Base-by-base conservation (phyloP, 2,329 filamentous ascomycete species). In the Cladosporium phlei region DNA sequence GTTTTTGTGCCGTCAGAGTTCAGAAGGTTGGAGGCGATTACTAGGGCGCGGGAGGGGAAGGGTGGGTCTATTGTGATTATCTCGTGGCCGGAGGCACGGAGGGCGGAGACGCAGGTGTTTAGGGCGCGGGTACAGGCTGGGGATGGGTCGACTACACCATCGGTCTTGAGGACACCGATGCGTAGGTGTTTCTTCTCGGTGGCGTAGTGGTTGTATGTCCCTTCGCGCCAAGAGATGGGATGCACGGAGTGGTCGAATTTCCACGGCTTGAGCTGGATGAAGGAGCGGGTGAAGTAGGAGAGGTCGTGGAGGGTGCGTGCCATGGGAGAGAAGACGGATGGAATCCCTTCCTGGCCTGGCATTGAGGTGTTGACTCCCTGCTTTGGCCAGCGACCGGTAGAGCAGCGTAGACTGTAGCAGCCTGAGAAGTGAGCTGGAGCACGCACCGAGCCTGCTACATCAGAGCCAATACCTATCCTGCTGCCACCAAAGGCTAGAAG, bases 261-360 rank as follows among this genome's bases (percentile, higher is more conserved):
- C 90, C 90, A 96, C 0, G 89, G 88, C 66, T 86, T 73, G 82
- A 93, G 91, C 40, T 79, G 70, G 46, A 96, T 78, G 46, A 96
- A 71, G 6, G 81, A 78, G 43, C 82, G 80, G 3, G 87, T 86
- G 65, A 96, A 96, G 69, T 95, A 95, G 1, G 77, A 77, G 51
- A 96, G 70, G 61, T 96, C 90, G 52, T 82, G 78, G 49, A 95
- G 68, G 0, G 89, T 95, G 44, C 89, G 78, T 2, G 90, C 80
- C 91, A 97, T 96, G 4, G 90, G 90, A 48, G 86, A 91, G 68
- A 90, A 95, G 16, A 95, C 88, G 53, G 85, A 87, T 1, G 88
- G 82, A 24, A 96, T 82, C 1, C 89, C 90, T 62, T 96, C 91
- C 63, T 96, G 89, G 0, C 91, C 91, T 0, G 86, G 82, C 88